phyloP scores from a whole-genome alignment of 768 basidiomycete species.

The Cystofilobasidium ferigula region DNA sequence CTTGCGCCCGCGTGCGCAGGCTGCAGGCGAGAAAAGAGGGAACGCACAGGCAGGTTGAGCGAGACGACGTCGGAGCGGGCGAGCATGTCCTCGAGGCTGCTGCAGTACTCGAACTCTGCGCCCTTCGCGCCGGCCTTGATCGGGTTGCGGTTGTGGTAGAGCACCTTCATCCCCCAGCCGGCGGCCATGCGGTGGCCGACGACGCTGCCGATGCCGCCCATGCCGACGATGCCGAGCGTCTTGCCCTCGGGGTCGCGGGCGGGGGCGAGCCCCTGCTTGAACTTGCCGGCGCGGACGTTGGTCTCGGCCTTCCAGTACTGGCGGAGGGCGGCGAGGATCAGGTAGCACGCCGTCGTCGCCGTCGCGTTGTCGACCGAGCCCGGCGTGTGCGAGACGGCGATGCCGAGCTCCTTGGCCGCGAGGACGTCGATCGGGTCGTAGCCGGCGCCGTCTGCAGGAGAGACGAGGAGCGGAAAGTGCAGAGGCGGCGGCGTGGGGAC shows the following conservation, averaged over 20 bases:
- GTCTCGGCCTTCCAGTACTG: conserved; percentile 59
- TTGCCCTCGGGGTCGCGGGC: conserved; percentile 37
- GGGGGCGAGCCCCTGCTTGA: conserved; percentile 31
- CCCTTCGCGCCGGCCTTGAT: conserved; percentile 27
- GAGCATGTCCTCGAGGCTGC: conserved; percentile 52
- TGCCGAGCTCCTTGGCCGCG: conserved; percentile 58
- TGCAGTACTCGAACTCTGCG: conserved; percentile 62
- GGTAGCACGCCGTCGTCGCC: conserved; percentile 74
- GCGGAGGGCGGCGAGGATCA: conserved; percentile 64
- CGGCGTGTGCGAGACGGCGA: conserved; percentile 76
- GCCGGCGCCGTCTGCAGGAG: conserved; percentile 56
- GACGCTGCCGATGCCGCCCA: conserved; percentile 43
- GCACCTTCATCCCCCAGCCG: conserved; percentile 77
- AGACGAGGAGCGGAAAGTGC: too few relatives aligned
- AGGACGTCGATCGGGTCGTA: conserved; percentile 77
- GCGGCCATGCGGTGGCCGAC: conserved; percentile 43
- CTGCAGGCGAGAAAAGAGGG: neutral
- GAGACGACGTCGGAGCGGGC: conserved; percentile 68
- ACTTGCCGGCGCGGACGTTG: conserved; percentile 36
- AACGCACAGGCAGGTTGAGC: conserved; percentile 57
- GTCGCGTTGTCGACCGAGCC: conserved; percentile 83
- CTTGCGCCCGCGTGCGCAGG: too few relatives aligned
- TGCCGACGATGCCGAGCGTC: conserved; percentile 39
- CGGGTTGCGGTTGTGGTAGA: conserved; percentile 54
- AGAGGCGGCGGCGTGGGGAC: neutral